Percentiles rank a stretch among this genome's conserved stretches.
Conservation (phyloP, 768 basidiomycete genomes). For the Pluteus cervinus region DNA sequence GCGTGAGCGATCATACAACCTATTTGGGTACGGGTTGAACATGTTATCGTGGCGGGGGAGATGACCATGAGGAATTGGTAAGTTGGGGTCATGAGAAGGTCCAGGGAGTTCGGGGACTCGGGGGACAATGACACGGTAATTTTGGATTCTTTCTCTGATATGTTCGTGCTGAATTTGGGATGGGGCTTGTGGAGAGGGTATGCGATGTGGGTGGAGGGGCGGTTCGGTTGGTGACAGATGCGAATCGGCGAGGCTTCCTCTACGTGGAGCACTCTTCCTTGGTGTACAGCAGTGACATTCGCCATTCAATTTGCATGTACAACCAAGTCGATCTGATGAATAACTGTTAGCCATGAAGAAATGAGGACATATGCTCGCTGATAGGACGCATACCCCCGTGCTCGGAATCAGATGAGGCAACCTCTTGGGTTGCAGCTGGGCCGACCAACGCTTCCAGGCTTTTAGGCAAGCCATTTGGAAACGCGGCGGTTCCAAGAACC, state of each 20-base stretch:
- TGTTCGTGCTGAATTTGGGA: conserved; percentile 20
- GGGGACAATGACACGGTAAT: conserved; percentile 67
- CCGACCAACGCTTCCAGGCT: conserved; percentile 62
- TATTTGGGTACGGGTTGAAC: conserved; percentile 15
- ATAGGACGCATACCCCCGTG: conserved; percentile 56
- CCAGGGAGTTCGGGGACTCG: conserved; percentile 36
- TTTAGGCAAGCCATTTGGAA: conserved; percentile 71
- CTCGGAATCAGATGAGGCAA: conserved; percentile 53
- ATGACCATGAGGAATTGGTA: conserved; percentile 33
- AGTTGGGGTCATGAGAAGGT: conserved; percentile 43
- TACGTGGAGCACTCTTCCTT: conserved; percentile 34
- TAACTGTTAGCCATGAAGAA: conserved; percentile 39
- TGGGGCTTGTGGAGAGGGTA: conserved; percentile 5
- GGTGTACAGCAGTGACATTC: conserved; percentile 56
- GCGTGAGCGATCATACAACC: conserved; percentile 13
- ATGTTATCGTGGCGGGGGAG: conserved; percentile 10
- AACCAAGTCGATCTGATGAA: conserved; percentile 19
- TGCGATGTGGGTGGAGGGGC: background rate
- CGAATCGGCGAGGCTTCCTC: conserved; percentile 22
- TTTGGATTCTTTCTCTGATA: conserved; percentile 55
- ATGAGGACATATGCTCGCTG: conserved; percentile 28
- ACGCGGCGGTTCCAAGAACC: conserved; percentile 67
- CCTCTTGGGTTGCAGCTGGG: conserved; percentile 37
- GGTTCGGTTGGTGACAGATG: background rate
- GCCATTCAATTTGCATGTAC: conserved; percentile 46